Evolutionary conservation across 2,329 filamentous ascomycete genomes (phyloP).

Genomic region (Arthrobotrys iridis): DNA sequence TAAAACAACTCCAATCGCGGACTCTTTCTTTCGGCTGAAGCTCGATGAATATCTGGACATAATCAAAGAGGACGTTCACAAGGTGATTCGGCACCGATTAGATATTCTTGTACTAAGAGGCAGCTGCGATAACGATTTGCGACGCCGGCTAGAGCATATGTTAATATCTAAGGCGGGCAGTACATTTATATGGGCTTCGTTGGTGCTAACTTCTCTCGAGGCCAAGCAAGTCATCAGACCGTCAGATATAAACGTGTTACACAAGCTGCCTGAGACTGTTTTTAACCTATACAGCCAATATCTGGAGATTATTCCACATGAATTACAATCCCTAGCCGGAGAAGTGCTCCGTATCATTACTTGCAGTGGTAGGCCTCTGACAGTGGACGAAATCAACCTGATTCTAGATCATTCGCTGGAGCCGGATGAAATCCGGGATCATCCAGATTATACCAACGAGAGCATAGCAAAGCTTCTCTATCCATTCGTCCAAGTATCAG

Average conservation of each 20-base stretch:
- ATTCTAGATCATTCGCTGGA: not conserved
- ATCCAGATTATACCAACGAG: not conserved
- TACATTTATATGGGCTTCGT: no score
- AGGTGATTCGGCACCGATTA: no score
- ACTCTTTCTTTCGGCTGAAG: not conserved
- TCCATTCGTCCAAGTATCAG: not conserved
- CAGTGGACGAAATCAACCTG: constrained; percentile 5
- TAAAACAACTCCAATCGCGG: no score
- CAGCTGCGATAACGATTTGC: no score
- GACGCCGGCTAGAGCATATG: no score
- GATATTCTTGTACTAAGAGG: no score
- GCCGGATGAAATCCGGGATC: not conserved
- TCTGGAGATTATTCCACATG: constrained; percentile 1
- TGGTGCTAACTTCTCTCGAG: no score
- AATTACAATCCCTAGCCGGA: not conserved
- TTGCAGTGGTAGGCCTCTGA: constrained; percentile 11
- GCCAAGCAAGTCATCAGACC: not conserved
- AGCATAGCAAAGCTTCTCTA: constrained; percentile 1
- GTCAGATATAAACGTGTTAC: not conserved
- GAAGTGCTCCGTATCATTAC: not conserved
- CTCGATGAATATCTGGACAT: not conserved
- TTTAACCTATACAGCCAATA: not conserved
- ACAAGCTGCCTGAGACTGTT: not conserved
- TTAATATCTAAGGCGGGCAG: no score
- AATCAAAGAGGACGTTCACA: no score